Evolutionary conservation across 2,329 filamentous ascomycete species (phyloP), one percentile per base, ranked within the genome.

Genomic region (Sclerotinia nivalis): DNA sequence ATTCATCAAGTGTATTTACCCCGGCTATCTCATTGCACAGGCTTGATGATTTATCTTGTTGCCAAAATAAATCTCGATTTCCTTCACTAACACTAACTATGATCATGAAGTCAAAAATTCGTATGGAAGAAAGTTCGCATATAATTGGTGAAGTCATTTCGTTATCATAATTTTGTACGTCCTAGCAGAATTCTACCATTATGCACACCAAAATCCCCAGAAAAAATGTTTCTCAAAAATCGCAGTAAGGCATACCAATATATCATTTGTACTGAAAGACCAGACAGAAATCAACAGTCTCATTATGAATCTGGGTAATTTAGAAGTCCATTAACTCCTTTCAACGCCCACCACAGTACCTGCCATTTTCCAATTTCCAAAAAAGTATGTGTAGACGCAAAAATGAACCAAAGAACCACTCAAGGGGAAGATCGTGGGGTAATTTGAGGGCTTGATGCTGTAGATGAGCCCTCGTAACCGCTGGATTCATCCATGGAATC

Each of bases 401-500:
- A 15, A 13, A 52, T 65, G 20, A 37, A 37, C 12, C 8, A 34
- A 9, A n/a, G 34, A 18, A 9, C 7, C 1, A 5, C n/a, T 65
- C 61, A 65, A 65, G 61, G 61, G 1, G 61, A 65, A 52, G 31
- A 40, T 12, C 31, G 47, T 40, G 61, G 31, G 47, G 61, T 28
- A 20, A n/a, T 7, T 8, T 65, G 47, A 52, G 61, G 31, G 2
- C 34, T 52, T 25, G 61, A 65, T 40, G 43, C 34, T n/a, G 55
- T 62, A 12, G 56, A 61, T 3, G 56, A 68, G 61, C 18, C 61
- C 12, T 62, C 56, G n/a, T 47, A 62, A 8, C 25, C 6, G 31
- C 60, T 64, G 8, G n/a, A 52, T 22, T 68, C 66, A 31, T 34
- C 45, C 43, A 68, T 61, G 13, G 55, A 52, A 20, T 52, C 40